Evolutionary conservation across 208 protist species (phyloP), one percentile per base, ranked within the genome.

Genomic region (Angomonas deanei): DNA sequence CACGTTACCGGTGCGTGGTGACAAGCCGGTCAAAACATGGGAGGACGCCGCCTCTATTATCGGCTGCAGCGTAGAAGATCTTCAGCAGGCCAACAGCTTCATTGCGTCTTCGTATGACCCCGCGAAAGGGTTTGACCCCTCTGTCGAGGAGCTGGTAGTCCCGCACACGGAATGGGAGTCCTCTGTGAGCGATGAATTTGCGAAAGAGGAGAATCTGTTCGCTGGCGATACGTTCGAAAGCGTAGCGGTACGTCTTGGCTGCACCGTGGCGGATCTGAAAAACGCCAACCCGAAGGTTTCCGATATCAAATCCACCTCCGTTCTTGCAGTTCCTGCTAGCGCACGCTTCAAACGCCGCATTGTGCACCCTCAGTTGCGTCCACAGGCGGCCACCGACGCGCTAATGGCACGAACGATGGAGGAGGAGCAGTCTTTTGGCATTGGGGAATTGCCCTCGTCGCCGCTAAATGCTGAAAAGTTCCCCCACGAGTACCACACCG

Each of bases 401-500:
- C 69, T 94, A 32, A 19, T 91, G 24, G 52, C 85, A 1, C 76
- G 83, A 19, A 86, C 83, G 0, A 61, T 72, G 15, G 81, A 76
- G 47, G 85, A 95, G 63, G 70, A 90, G 64, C 27, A 72, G 34
- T 64, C 26, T 6, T 54, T 64, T 64, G 19, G 52, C 38, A 24
- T 34, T 27, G 36, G 19, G 3, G n/a, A 11, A 10, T 21, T 94
- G n/a, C 80, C 88, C 0, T 21, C 61, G 11, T 62, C 84, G 10
- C 88, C 88, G 0, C 38, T 72, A 0, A 95, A 95, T 53, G 88
- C 88, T 1, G 34, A 67, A 19, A 67, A 74, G 64, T 95, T 92
- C 38, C 85, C 85, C 34, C 85, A 95, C 62, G 88, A 95, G 61
- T 92, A 92, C 60, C 81, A 95, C 72, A 92, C 88, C 0, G 60